These are phyloP conservation scores for Albugo candida DNA, from an alignment of 352 stramenopile species.

Conservation along the genomic window DNA sequence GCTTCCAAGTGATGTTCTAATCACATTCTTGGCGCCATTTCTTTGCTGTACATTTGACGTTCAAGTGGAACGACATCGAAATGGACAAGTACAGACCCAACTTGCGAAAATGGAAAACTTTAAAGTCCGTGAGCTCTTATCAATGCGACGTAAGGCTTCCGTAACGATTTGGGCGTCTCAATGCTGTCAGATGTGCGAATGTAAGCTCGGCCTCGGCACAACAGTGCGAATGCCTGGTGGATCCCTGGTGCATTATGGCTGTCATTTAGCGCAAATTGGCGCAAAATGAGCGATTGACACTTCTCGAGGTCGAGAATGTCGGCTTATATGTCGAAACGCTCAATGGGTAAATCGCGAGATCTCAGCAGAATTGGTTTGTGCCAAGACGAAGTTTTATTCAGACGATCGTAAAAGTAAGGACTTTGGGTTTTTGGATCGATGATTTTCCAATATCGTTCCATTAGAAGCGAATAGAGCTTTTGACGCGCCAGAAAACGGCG, in stretches of 20 bases:
- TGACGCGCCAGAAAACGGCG: conserved; percentile 20
- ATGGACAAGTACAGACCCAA: conserved; percentile 70
- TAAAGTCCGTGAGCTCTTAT: conserved; percentile 41
- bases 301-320: not conserved
- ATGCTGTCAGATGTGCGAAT: conserved; percentile 43
- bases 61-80: conserved; percentile 51
- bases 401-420: conserved; percentile 54
- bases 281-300: not conserved
- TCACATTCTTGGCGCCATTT: conserved; percentile 27
- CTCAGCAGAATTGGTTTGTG: conserved; percentile 30
- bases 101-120: conserved; percentile 81
- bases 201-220: conserved; percentile 43
- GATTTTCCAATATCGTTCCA: conserved; percentile 33
- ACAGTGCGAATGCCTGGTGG: conserved; percentile 45
- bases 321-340: not conserved
- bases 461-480: conserved; percentile 18
- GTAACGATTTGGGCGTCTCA: conserved; percentile 63
- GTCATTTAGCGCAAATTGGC: conserved; percentile 20
- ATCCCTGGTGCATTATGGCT: conserved; percentile 53
- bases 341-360: conserved; percentile 2
- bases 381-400: conserved; percentile 49
- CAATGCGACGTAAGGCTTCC: conserved; percentile 36
- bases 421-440: conserved; percentile 24
- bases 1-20: conserved; percentile 32
- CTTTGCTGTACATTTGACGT: conserved; percentile 56